Evolutionary conservation across 805 yeast species (phyloP).

Genomic region (Kuraishia hungarica): DNA sequence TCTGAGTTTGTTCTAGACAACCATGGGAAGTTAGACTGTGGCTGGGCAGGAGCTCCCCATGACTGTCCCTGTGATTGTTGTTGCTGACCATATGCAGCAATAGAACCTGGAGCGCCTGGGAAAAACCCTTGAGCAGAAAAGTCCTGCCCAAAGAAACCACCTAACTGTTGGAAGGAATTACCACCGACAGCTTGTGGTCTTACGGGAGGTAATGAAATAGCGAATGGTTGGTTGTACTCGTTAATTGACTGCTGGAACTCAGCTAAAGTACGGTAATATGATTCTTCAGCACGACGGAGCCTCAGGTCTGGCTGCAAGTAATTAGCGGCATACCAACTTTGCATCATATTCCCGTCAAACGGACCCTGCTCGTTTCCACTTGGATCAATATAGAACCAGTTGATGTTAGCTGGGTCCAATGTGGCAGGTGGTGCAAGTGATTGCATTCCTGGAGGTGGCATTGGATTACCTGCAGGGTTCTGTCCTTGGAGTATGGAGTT

Average conservation of each 20-base stretch:
- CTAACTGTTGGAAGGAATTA: neutral
- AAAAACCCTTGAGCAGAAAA: neutral
- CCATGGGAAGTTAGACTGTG: neutral
- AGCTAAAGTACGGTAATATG: constrained; percentile 38
- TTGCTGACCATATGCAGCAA: constrained; percentile 3
- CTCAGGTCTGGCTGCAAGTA: constrained; percentile 47
- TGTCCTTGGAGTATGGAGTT: neutral
- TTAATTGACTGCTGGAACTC: constrained; percentile 42
- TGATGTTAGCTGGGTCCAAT: constrained; percentile 25
- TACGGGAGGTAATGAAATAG: constrained; percentile 39
- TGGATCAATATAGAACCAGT: constrained; percentile 73
- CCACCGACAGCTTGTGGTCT: neutral
- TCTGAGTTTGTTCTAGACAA: neutral
- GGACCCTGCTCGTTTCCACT: constrained; percentile 74
- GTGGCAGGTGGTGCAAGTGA: constrained; percentile 1
- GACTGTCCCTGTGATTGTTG: neutral
- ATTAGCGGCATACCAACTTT: constrained; percentile 59
- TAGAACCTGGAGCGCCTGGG: neutral
- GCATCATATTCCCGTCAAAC: constrained; percentile 66
- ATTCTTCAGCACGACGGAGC: constrained; percentile 52
- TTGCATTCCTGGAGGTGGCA: constrained; percentile 12
- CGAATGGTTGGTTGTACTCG: constrained; percentile 52
- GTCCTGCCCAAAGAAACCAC: neutral
- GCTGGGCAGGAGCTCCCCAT: neutral
- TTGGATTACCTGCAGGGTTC: neutral